phyloP scores from a whole-genome alignment of 192 early-diverging fungal species.

The Backusella mclennaniae region DNA sequence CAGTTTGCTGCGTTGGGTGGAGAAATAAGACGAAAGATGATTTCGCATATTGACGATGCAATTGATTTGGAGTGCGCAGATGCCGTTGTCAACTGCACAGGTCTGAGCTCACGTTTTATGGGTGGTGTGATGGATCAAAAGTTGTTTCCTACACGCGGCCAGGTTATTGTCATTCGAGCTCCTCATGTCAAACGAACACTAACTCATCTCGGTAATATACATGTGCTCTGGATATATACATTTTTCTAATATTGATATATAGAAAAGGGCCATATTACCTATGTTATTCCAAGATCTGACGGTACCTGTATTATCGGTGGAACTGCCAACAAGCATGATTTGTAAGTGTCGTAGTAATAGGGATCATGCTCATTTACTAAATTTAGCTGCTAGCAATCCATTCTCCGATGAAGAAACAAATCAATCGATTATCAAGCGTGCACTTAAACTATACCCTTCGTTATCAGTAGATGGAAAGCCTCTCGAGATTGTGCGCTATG shows the following conservation, averaged over 20 bases:
- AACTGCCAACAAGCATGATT: constrained; percentile 27
- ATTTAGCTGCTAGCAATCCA: constrained; percentile 9
- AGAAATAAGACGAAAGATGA: constrained; percentile 31
- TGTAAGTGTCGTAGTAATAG: constrained; percentile 10
- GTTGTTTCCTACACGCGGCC: constrained; percentile 79
- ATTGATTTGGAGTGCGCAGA: constrained; percentile 39
- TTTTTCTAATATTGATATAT: background rate
- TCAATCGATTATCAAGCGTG: constrained; percentile 44
- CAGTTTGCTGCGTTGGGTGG: constrained; percentile 54
- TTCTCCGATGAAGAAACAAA: constrained; percentile 34
- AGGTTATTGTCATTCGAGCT: constrained; percentile 74
- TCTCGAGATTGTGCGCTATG: constrained; percentile 36
- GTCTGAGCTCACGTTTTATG: constrained; percentile 61
- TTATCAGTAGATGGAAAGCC: constrained; percentile 30
- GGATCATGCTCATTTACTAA: constrained; percentile 3
- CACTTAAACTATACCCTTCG: constrained; percentile 38
- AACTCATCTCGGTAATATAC: constrained; percentile 33
- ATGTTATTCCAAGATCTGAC: constrained; percentile 31
- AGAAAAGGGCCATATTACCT: constrained; percentile 19
- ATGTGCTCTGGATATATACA: background rate
- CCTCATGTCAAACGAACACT: constrained; percentile 68
- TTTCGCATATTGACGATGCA: constrained; percentile 51
- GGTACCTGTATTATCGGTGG: constrained; percentile 28
- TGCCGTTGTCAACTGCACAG: constrained; percentile 81
- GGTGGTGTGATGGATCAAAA: constrained; percentile 69